A percentile compares a stretch with the other conserved stretches of the same genome.
phyloP scores from a whole-genome alignment of 108 stramenopile genomes.

The Nitzschia sp. region DNA sequence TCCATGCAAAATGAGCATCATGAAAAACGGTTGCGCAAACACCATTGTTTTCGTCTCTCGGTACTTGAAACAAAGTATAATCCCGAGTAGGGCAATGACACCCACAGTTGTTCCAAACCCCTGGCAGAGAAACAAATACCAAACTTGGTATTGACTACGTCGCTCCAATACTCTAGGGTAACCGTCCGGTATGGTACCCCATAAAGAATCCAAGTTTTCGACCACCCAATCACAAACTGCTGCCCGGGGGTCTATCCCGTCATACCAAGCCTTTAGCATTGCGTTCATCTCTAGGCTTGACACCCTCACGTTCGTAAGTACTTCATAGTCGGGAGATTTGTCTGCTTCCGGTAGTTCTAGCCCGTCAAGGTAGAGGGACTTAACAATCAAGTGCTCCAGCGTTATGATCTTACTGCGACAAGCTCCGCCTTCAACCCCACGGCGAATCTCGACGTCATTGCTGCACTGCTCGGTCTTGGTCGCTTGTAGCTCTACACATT shows the following conservation, averaged over 20 bases:
- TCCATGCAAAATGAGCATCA: conserved; percentile 33
- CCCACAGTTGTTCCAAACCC: conserved; percentile 13
- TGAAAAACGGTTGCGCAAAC: conserved; percentile 35
- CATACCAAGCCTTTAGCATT: conserved; percentile 21
- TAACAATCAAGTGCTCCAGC: conserved; percentile 17
- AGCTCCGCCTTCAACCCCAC: conserved; percentile 26
- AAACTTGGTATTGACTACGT: neutral
- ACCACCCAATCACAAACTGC: conserved; percentile 42
- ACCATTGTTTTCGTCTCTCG: conserved; percentile 24
- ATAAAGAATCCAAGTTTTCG: conserved; percentile 27
- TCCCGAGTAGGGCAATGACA: conserved; percentile 3
- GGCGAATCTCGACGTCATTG: conserved; percentile 5
- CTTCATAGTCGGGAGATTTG: conserved; percentile 23
- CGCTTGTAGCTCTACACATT: conserved; percentile 15
- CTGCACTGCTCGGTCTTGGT: conserved; percentile 15
- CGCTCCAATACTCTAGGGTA: conserved; percentile 11
- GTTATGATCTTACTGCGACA: conserved; percentile 23
- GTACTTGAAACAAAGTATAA: conserved; percentile 18
- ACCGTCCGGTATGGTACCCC: conserved; percentile 15
- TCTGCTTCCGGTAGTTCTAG: conserved; percentile 3
- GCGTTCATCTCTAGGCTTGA: conserved; percentile 16
- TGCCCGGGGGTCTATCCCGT: conserved; percentile 28
- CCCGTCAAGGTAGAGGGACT: neutral
- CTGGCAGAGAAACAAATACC: conserved; percentile 5
- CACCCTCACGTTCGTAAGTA: conserved; percentile 11